Base-by-base conservation (phyloP, 1,139 yeast genomes). In the Groenewaldozyma sp. region DNA sequence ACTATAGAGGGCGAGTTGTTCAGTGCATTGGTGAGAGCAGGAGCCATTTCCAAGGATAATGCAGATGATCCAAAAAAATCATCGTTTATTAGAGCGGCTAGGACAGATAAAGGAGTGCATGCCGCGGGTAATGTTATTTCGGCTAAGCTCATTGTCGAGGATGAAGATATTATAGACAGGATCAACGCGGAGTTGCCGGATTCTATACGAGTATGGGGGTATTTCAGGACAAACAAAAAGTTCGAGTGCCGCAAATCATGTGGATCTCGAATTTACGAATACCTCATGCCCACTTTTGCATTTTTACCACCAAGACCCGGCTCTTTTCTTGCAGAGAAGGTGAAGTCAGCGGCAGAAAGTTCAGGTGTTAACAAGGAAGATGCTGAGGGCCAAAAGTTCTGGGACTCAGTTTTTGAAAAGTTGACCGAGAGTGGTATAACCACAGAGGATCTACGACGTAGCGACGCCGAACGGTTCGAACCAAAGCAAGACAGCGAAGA, bases 51-150 rank as follows among this genome's bases (percentile, higher is more conserved):
- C 0, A 74, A 76, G 43, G 94, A 84, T 54, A 91, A 91, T 61
- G 77, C 95, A 3, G 80, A 78, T 46, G 98, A 91, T 59, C 76
- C 93, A 51, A 87, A 84, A 58, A 91, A 91, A 58, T 78, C 80
- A 41, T 88, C 93, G 0, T 83, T 93, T 54, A 82, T 84, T 83
- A 74, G 99, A 54, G 95, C 97, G 35, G 98, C 98, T 3, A 73
- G 98, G 62, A 91, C 99, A 3, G 99, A 91, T 60, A 93, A 91
- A 62, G 99, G 98, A 46, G 99, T 91, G 13, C 99, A 91, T 62
- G 98, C 99, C 20, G 97, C 97, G 3, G 97, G 98, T 21, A 91
- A 91, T 58, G 87, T 91, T 24, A 76, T 93, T 34, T 82, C 95
- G 6, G 68, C 86, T 53, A 91, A 91, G 58, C 67, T 91, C 68